A percentile compares a stretch with the other conserved stretches of the same genome.
These are phyloP conservation scores for Penicillium sp. DNA, from an alignment of 2,329 filamentous ascomycete genomes.

Conservation along the genomic window DNA sequence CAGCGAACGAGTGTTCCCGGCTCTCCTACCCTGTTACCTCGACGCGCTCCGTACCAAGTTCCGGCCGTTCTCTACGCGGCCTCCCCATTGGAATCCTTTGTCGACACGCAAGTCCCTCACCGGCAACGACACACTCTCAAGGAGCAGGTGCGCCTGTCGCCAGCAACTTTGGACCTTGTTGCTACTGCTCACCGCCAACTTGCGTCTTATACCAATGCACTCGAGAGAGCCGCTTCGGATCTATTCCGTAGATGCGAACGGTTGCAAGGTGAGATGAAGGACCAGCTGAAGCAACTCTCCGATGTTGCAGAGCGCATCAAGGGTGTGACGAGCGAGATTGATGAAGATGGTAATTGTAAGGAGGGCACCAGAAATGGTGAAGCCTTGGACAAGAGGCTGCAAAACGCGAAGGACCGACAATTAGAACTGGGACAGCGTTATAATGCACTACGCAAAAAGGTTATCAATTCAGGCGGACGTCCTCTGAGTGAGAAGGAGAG, in stretches of 20 bases:
- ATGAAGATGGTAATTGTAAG: constrained; percentile 35
- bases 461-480: constrained; percentile 43
- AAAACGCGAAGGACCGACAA: constrained; percentile 43
- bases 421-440: constrained; percentile 42
- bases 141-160: constrained; percentile 49
- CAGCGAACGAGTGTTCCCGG: constrained; percentile 20
- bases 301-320: constrained; percentile 49
- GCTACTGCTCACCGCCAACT: constrained; percentile 49
- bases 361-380: constrained; percentile 33
- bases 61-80: constrained; percentile 41
- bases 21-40: constrained; percentile 32
- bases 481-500: constrained; percentile 49
- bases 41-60: constrained; percentile 45
- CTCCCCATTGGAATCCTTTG: constrained; percentile 40
- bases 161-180: constrained; percentile 49
- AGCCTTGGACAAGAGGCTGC: constrained; percentile 41
- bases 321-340: constrained; percentile 40
- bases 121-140: constrained; percentile 45
- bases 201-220: constrained; percentile 45
- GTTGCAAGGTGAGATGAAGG: constrained; percentile 47
- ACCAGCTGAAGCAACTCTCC: constrained; percentile 47
- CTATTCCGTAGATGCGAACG: constrained; percentile 54
- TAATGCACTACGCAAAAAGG: constrained; percentile 45
- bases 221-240: constrained; percentile 50
- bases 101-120: constrained; percentile 44